Conservation (phyloP, 2,329 filamentous ascomycete species). For the Penicillium decumbens region DNA sequence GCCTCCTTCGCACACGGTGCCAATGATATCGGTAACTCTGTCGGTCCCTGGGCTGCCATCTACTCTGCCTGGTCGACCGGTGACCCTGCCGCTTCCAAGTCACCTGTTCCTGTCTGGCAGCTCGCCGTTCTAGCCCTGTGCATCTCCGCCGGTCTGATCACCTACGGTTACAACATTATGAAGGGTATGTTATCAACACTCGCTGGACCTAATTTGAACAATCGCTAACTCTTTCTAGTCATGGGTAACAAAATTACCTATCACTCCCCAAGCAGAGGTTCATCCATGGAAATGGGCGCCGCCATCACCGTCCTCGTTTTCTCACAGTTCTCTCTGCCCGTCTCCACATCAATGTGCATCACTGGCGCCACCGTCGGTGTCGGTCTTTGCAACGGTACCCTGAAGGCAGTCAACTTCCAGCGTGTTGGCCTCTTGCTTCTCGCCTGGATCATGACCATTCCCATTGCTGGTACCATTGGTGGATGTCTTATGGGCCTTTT, state of each 20-base stretch:
- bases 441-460: slow-evolving; percentile 64
- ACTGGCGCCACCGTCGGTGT: slow-evolving; percentile 75
- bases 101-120: slow-evolving; percentile 68
- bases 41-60: slow-evolving; percentile 65
- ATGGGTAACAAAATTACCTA: slow-evolving; percentile 80
- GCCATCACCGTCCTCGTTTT: slow-evolving; percentile 72
- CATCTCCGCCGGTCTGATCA: slow-evolving; percentile 64
- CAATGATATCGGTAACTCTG: slow-evolving; percentile 71
- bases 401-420: slow-evolving; percentile 71
- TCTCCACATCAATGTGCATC: slow-evolving; percentile 75
- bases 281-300: slow-evolving; percentile 75
- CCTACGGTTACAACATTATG: slow-evolving; percentile 82
- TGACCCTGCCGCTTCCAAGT: slow-evolving; percentile 56
- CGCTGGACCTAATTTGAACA: background rate
- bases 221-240: slow-evolving; percentile 44
- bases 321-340: slow-evolving; percentile 69
- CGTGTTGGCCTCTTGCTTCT: slow-evolving; percentile 63
- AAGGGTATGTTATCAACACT: slow-evolving; percentile 52
- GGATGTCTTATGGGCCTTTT: slow-evolving; percentile 51
- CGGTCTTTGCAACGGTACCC: slow-evolving; percentile 68
- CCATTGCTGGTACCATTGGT: slow-evolving; percentile 56
- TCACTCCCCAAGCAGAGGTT: slow-evolving; percentile 56
- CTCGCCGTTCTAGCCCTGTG: slow-evolving; percentile 62
- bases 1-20: slow-evolving; percentile 61
- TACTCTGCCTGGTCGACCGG: slow-evolving; percentile 65